Evolutionary conservation across 2,329 filamentous ascomycete genomes (phyloP), one percentile per base, ranked within the genome.

Genomic region (Pochonia chlamydosporia): DNA sequence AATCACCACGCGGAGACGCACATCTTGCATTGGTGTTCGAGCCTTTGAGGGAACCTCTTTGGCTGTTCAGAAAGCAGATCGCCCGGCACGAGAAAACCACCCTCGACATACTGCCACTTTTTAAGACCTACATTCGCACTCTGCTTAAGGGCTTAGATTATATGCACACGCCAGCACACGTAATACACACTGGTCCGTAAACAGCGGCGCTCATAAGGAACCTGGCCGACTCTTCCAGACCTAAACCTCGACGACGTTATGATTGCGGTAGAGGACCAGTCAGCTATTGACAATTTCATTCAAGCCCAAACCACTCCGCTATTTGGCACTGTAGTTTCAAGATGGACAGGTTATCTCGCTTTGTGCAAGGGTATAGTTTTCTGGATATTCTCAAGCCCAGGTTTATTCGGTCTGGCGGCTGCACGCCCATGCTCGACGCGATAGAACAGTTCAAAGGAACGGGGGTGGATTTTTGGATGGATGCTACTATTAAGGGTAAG

Each of bases 151-250:
- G 68, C 16, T 62, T 73, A 4, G 67, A 74, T 40, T 62, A 56
- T 25, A 52, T 74, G 33, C 70, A 74, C 51, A 62, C 59, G 4
- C 64, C 72, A 52, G 67, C 64, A 56, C 64, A 66, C 30, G 54
- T 75, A 48, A 61, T 72, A 20, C 71, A 75, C 54, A 73, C 67
- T 43, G 68, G 68, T 70, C 60, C 28, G 52, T 49, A 36, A 23
- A 11, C 28, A 20, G 23, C 28, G 13, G 11, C 14, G 39, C 5
- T 16, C 20, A 1, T 36, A 23, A 40, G 24, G 2, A 21, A 31
- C 16, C 10, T 1, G 14, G 26, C 25, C 41, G 20, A 33, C 20
- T 40, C 24, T 13, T 13, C 20, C 23, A 59, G 56, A 59, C 33
- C 21, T 59, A 2, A 59, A 59, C 28, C 36, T 52, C 4, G 54